Percentiles rank a stretch among this genome's conserved stretches.
Evolutionary conservation across 2,329 filamentous ascomycete genomes (phyloP).

Genomic region (Phoma sp.): DNA sequence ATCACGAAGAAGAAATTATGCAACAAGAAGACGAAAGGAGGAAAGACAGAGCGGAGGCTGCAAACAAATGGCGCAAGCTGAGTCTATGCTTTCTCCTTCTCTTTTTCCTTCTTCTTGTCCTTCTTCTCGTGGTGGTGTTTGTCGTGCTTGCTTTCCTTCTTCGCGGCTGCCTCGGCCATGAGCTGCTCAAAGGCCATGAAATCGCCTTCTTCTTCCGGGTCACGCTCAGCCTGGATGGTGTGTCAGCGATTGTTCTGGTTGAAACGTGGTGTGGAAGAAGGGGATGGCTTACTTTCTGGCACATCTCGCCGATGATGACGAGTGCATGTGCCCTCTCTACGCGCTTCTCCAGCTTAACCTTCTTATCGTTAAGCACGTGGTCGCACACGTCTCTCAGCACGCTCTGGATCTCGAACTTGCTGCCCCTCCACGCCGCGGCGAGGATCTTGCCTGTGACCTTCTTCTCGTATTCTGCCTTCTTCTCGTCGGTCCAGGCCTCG

Average conservation of each 20-base stretch:
- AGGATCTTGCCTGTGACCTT: slow-evolving; percentile 97
- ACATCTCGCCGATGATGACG: slow-evolving; percentile 86
- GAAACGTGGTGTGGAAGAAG: background rate
- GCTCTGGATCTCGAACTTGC: slow-evolving; percentile 97
- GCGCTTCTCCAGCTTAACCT: slow-evolving; percentile 81
- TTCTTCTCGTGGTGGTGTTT: slow-evolving; percentile 63
- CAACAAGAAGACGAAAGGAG: slow-evolving; percentile 14
- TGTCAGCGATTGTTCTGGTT: background rate
- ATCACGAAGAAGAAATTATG: slow-evolving; percentile 25
- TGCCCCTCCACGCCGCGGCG: slow-evolving; percentile 93
- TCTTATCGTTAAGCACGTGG: slow-evolving; percentile 78
- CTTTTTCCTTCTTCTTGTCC: slow-evolving; percentile 38
- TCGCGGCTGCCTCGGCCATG: slow-evolving; percentile 93
- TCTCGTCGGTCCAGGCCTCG: slow-evolving; percentile 98
- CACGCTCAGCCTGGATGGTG: slow-evolving; percentile 74
- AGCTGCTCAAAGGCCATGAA: slow-evolving; percentile 99
- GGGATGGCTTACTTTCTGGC: slow-evolving; percentile 71
- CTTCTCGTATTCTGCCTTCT: slow-evolving; percentile 92
- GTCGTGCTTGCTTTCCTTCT: slow-evolving; percentile 85
- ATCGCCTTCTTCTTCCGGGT: slow-evolving; percentile 95
- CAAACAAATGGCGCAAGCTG: background rate
- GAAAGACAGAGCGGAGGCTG: background rate
- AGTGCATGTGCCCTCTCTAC: slow-evolving; percentile 90
- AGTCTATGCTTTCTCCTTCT: background rate
- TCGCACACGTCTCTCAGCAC: slow-evolving; percentile 96